Evolutionary conservation across 2,329 filamentous ascomycete genomes (phyloP), one percentile per base, ranked within the genome.

Genomic region (Cladosporium sp.): DNA sequence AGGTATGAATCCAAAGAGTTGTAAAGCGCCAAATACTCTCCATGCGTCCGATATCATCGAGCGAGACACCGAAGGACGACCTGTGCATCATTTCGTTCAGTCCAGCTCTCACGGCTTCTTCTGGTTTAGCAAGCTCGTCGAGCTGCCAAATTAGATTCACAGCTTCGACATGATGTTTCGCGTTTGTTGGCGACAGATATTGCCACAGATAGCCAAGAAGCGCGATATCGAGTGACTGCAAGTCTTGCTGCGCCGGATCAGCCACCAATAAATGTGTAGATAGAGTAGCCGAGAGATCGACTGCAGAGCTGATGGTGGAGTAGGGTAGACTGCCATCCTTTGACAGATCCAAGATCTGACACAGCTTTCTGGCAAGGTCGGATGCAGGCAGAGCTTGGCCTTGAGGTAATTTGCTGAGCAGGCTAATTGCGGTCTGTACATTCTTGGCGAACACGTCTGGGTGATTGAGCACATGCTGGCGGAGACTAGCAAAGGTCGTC

Each of bases 111-210:
- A 67, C 22, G 10, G 49, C 56, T 42, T 66, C 64, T 20, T 47
- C 50, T 12, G 62, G 36, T 17, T 58, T 39, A 2, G 63, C 19
- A n/a, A 67, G 45, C 12, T 63, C 61, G 65, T 97, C 91, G 52
- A 99, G 76, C 63, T 91, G 85, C 90, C 94, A 96, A 37, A 99
- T 77, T 64, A 86, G 88, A 58, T 89, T 85, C 8, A 95, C 90
- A 17, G 91, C 87, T 75, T 99, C 95, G 32, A 99, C 92, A 68
- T 97, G 94, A 64, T 93, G 95, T 69, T 96, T 96, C 0, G 92
- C 91, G 61, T 87, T 86, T 12, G 86, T 80, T n/a, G 90, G 87
- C 0, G 91, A 89, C 37, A 99, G 75, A 66, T 90, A 91, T 4
- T 77, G 15, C 55, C 55, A 57, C 2, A 57, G 35, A 1, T 57